phyloP scores from a whole-genome alignment of 805 yeast species.

The Kluyveromyces lactis region DNA sequence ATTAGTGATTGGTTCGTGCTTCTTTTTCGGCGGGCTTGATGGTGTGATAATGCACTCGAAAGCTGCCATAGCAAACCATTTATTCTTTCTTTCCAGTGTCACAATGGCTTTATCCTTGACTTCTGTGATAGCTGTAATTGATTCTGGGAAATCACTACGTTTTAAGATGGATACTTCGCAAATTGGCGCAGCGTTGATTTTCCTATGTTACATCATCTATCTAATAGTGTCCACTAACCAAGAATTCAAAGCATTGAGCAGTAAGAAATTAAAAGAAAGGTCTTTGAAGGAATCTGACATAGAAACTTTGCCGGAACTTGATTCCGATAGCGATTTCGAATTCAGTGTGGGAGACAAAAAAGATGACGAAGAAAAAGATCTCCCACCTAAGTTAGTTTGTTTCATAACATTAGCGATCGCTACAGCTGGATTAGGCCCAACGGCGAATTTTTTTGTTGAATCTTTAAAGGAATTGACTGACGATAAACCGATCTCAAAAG shows the following conservation, averaged over 20 bases:
- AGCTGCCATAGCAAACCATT: background rate
- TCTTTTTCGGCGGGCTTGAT: background rate
- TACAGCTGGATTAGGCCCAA: background rate
- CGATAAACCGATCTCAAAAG: background rate
- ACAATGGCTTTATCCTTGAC: background rate
- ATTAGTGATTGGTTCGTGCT: background rate
- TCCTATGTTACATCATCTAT: background rate
- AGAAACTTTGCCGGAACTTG: background rate
- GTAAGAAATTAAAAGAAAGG: background rate
- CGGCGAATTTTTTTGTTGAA: background rate
- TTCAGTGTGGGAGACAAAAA: background rate
- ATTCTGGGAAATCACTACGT: background rate
- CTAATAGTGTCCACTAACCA: background rate
- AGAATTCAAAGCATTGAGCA: background rate
- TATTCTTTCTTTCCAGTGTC: background rate
- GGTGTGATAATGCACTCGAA: background rate
- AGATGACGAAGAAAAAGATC: background rate
- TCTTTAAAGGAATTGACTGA: background rate
- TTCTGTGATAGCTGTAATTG: background rate
- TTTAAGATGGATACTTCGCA: background rate
- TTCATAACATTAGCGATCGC: background rate
- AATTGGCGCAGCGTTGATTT: background rate
- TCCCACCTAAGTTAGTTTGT: background rate
- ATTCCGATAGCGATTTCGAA: background rate
- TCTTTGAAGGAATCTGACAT: no score